Conservation (phyloP, 2,329 filamentous ascomycete species). For the Cladosporium sp. region DNA sequence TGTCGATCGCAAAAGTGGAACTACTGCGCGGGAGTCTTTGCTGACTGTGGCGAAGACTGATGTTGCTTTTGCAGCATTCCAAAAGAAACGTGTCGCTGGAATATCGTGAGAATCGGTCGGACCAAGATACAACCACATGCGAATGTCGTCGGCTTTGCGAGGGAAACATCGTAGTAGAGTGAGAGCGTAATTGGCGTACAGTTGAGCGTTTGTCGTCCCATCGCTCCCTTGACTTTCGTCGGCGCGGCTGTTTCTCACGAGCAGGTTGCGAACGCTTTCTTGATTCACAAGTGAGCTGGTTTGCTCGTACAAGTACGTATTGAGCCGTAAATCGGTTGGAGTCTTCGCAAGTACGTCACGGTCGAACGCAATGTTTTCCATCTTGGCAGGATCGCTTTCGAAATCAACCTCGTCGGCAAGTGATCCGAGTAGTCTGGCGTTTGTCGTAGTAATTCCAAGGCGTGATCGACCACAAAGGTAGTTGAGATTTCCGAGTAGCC, state of each 20-base stretch:
- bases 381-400: constrained; percentile 33
- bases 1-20: constrained; percentile 50
- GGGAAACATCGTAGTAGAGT: constrained; percentile 85
- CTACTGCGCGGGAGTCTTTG: constrained; percentile 54
- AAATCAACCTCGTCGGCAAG: constrained; percentile 55
- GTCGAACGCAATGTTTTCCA: constrained; percentile 32
- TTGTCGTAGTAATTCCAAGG: constrained; percentile 50
- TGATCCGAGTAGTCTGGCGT: constrained; percentile 54
- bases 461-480: constrained; percentile 29
- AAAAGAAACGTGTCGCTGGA: constrained; percentile 78
- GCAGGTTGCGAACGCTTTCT: constrained; percentile 59
- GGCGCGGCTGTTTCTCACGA: constrained; percentile 16
- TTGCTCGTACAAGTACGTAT: constrained; percentile 57
- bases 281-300: constrained; percentile 70
- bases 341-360: constrained; percentile 43
- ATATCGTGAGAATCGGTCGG: constrained; percentile 43
- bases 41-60: constrained; percentile 55
- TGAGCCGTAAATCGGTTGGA: constrained; percentile 26
- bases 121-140: constrained; percentile 87
- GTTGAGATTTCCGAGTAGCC: constrained; percentile 58
- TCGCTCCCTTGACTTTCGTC: constrained; percentile 25
- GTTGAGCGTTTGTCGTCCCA: constrained; percentile 58
- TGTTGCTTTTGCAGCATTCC: constrained; percentile 62
- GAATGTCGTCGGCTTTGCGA: constrained; percentile 75
- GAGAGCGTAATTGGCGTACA: constrained; percentile 80